A percentile compares a stretch with the other conserved stretches of the same genome.
Conservation (phyloP, 192 early-diverging fungal species). For the Umbelopsis sp. region DNA sequence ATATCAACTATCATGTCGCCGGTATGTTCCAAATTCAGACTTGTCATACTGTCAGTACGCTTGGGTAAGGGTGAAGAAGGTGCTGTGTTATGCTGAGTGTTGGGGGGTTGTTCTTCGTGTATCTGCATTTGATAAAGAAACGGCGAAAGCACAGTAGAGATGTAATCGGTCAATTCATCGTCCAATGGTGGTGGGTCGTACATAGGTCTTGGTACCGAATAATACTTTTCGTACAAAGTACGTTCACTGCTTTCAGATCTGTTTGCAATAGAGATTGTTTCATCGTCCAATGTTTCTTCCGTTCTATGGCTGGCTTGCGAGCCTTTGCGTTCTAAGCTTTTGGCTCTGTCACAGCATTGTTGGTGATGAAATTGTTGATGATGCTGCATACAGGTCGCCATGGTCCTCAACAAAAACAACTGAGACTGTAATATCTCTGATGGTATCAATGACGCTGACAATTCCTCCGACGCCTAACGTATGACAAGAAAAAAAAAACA, state of each 20-base stretch:
- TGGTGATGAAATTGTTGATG: slow-evolving; percentile 31
- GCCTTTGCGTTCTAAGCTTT: background rate
- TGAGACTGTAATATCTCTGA: slow-evolving; percentile 69
- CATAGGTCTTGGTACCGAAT: slow-evolving; percentile 22
- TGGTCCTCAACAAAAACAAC: slow-evolving; percentile 77
- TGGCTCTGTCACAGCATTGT: background rate
- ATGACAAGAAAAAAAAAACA: background rate
- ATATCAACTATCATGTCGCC: slow-evolving; percentile 64
- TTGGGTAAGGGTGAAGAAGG: slow-evolving; percentile 29
- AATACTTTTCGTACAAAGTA: slow-evolving; percentile 4
- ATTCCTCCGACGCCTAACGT: slow-evolving; percentile 13
- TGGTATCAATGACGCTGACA: slow-evolving; percentile 29
- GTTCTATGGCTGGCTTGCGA: slow-evolving; percentile 1
- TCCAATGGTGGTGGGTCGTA: slow-evolving; percentile 75
- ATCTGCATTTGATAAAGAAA: slow-evolving; percentile 53
- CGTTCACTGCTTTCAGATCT: slow-evolving; percentile 10
- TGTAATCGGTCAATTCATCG: slow-evolving; percentile 62
- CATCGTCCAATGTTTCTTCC: background rate
- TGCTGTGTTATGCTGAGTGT: slow-evolving; percentile 17
- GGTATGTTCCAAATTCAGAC: background rate
- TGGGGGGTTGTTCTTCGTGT: slow-evolving; percentile 32
- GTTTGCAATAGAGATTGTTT: background rate
- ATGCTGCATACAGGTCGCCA: slow-evolving; percentile 82
- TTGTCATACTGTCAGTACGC: slow-evolving; percentile 26
- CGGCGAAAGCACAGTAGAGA: slow-evolving; percentile 56